phyloP scores from a whole-genome alignment of 176 grass and related monocot species.

The Carex parvula region DNA sequence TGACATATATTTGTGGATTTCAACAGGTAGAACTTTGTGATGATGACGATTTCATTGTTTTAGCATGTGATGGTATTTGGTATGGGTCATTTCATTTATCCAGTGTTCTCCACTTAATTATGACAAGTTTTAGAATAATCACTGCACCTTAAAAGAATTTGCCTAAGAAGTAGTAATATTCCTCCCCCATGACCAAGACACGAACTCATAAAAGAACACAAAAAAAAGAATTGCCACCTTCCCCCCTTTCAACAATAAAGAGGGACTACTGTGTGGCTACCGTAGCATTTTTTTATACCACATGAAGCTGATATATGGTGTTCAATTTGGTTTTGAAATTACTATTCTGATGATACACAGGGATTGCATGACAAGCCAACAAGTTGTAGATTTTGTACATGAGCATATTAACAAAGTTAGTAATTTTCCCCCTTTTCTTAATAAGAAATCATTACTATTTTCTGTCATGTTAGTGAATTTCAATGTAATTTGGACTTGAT shows the following conservation, averaged over 20 bases:
- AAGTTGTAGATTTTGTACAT: constrained; percentile 84
- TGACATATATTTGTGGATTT: constrained; percentile 15
- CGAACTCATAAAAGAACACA: not conserved
- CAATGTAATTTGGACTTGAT: not conserved
- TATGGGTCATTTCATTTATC: constrained; percentile 30
- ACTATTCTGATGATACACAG: constrained; percentile 40
- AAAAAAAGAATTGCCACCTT: not conserved
- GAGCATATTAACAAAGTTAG: constrained; percentile 71
- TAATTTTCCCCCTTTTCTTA: constrained; percentile 13
- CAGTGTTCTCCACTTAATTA: constrained; percentile 1
- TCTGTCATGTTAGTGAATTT: not conserved
- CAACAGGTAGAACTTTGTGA: constrained; percentile 80
- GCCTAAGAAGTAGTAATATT: not conserved
- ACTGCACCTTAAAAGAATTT: not conserved
- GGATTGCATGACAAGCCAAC: constrained; percentile 97
- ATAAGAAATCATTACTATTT: not conserved
- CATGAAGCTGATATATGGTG: not conserved
- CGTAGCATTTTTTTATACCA: not conserved
- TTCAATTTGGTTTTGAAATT: not conserved
- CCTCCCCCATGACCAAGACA: not conserved
- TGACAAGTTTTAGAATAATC: constrained; percentile 9
- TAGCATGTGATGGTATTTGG: constrained; percentile 98
- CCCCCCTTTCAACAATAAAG: not conserved
- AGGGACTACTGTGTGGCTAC: not conserved
- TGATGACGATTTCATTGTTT: constrained; percentile 85